Conservation (phyloP, 495 filamentous ascomycete genomes). For the Letharia columbiana region DNA sequence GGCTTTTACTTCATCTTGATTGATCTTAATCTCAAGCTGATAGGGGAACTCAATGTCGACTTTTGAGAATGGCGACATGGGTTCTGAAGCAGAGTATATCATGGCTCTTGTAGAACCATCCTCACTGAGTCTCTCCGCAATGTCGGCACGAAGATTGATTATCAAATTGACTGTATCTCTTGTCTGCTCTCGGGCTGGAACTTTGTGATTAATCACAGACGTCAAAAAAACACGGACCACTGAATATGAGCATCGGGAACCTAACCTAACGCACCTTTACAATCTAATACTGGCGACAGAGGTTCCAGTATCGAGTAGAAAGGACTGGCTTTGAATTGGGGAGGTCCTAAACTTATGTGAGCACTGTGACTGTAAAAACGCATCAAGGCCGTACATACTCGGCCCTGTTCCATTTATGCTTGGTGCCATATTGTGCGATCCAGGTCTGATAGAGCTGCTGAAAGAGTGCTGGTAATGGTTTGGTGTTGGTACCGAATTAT, state of each 20-base stretch:
- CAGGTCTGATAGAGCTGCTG: conserved; percentile 12
- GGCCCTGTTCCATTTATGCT: conserved; percentile 33
- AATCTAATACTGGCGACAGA: conserved; percentile 54
- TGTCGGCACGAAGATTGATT: conserved; percentile 43
- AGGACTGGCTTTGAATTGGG: conserved; percentile 64
- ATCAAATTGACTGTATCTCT: conserved; percentile 44
- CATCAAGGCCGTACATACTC: conserved; percentile 13
- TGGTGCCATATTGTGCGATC: conserved; percentile 26
- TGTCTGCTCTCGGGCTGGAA: conserved; percentile 43
- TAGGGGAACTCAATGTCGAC: conserved; percentile 81
- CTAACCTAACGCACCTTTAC: conserved; percentile 49
- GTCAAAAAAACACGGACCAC: conserved; percentile 11
- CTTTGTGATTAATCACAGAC: conserved; percentile 24
- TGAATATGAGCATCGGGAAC: not conserved
- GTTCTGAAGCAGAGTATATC: conserved; percentile 67
- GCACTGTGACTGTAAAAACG: conserved; percentile 7
- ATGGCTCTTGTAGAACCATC: conserved; percentile 57
- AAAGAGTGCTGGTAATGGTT: conserved; percentile 25
- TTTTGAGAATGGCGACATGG: conserved; percentile 45
- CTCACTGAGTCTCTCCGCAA: conserved; percentile 39
- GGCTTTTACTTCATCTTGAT: conserved; percentile 74
- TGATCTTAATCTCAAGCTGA: conserved; percentile 85
- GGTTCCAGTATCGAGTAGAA: conserved; percentile 59
- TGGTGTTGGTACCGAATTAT: conserved; percentile 15
- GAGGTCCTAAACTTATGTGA: conserved; percentile 30